A percentile compares a stretch with the other conserved stretches of the same genome.
Evolutionary conservation across 1,139 yeast species (phyloP).

Genomic region (Blastobotrys buckinghamii): DNA sequence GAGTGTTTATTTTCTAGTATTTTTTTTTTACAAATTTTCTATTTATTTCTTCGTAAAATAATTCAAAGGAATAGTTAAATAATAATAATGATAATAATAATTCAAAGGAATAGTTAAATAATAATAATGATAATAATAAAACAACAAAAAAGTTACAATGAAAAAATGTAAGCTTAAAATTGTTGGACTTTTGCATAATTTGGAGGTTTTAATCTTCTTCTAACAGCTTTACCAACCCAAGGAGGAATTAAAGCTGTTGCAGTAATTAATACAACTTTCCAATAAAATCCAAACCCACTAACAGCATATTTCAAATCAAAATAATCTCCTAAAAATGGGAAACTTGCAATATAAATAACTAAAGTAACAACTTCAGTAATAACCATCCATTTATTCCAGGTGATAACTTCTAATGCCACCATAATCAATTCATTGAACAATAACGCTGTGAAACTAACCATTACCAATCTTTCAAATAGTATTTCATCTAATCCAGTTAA

Average conservation of each 20-base stretch:
- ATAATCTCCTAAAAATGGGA: constrained; percentile 81
- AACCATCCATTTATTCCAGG: constrained; percentile 81
- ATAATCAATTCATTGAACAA: constrained; percentile 81
- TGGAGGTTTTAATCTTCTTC: constrained; percentile 80
- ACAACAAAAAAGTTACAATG: background rate
- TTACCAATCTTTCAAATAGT: constrained; percentile 69
- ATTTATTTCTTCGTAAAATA: too few relatives aligned
- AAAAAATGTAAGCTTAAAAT: constrained; percentile 25
- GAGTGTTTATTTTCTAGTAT: too few relatives aligned
- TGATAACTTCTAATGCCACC: constrained; percentile 89
- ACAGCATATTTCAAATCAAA: constrained; percentile 64
- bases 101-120: too few relatives aligned
- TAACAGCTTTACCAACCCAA: constrained; percentile 73
- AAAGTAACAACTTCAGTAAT: constrained; percentile 67
- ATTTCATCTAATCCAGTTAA: constrained; percentile 57
- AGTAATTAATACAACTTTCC: constrained; percentile 64
- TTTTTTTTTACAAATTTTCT: too few relatives aligned
- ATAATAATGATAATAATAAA: background rate
- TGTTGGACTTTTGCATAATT: constrained; percentile 97
- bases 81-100: background rate
- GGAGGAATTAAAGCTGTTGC: constrained; percentile 79
- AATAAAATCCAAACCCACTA: constrained; percentile 49
- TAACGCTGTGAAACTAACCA: constrained; percentile 74
- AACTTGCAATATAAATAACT: constrained; percentile 58
- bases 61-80: too few relatives aligned